Percentiles rank a stretch among this genome's conserved stretches.
Evolutionary conservation across 495 filamentous ascomycete species (phyloP).

Genomic region (Filosporella fistucella): DNA sequence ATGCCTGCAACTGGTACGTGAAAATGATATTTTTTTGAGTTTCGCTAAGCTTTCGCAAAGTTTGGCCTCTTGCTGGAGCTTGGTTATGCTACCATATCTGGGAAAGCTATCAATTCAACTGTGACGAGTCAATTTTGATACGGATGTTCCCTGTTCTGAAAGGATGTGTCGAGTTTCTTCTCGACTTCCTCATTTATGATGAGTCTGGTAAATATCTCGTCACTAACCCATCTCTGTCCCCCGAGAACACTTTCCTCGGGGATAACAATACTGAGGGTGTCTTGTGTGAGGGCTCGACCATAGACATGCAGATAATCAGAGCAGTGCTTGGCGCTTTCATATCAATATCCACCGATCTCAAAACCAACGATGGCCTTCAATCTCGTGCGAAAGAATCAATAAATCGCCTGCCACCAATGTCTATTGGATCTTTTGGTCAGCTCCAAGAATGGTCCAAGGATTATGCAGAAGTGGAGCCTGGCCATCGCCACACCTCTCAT

Average conservation of each 20-base stretch:
- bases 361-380: slow-evolving; percentile 22
- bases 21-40: background rate
- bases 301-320: slow-evolving; percentile 43
- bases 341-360: slow-evolving; percentile 19
- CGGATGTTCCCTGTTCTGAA: slow-evolving; percentile 28
- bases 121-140: slow-evolving; percentile 25
- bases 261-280: slow-evolving; percentile 24
- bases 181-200: slow-evolving; percentile 42
- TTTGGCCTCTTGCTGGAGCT: slow-evolving; percentile 43
- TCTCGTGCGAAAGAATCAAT: slow-evolving; percentile 21
- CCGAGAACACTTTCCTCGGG: slow-evolving; percentile 39
- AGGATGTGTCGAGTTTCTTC: slow-evolving; percentile 35
- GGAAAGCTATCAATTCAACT: slow-evolving; percentile 37
- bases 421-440: slow-evolving; percentile 33
- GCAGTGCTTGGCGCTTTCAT: slow-evolving; percentile 35
- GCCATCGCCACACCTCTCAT: slow-evolving; percentile 46
- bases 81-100: slow-evolving; percentile 46
- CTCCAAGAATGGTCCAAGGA: slow-evolving; percentile 46
- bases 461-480: slow-evolving; percentile 40
- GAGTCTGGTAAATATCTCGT: slow-evolving; percentile 30
- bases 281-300: slow-evolving; percentile 38
- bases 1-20: slow-evolving; percentile 32
- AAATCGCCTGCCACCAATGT: slow-evolving; percentile 28
- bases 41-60: slow-evolving; percentile 1
- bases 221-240: slow-evolving; percentile 44